Percentiles rank a stretch among this genome's conserved stretches.
Evolutionary conservation across 2,329 filamentous ascomycete genomes (phyloP).

Genomic region (Cadophora sp.): DNA sequence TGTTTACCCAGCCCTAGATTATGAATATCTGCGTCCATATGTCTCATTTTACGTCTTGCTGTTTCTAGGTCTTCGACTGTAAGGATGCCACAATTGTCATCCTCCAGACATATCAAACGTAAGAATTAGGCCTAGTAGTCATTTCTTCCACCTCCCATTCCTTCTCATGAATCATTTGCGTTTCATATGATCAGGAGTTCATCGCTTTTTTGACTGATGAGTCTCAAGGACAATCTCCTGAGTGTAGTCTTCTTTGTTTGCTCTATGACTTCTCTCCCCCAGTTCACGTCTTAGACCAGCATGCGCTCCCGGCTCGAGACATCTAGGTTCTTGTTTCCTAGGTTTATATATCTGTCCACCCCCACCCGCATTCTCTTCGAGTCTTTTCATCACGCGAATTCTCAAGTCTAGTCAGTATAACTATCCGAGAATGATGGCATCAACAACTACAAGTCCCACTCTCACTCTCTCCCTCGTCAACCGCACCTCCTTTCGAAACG

Average conservation of each 20-base stretch:
- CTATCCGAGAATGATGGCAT: neutral
- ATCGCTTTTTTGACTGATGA: neutral
- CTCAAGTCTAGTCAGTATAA: neutral
- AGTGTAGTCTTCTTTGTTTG: neutral
- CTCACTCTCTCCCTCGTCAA: constrained; percentile 70
- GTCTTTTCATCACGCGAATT: too few relatives aligned
- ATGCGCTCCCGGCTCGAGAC: neutral
- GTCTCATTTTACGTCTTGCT: neutral
- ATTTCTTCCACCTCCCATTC: neutral
- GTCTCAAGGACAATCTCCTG: neutral
- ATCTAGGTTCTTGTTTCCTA: neutral
- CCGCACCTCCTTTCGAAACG: constrained; percentile 63
- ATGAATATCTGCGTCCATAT: neutral
- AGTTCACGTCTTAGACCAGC: neutral
- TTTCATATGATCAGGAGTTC: neutral
- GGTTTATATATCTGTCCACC: neutral
- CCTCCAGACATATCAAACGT: neutral
- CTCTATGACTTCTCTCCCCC: neutral
- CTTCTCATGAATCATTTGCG: neutral
- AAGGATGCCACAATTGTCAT: neutral
- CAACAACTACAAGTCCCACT: constrained; percentile 12
- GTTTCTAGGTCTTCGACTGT: neutral
- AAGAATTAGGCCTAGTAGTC: neutral
- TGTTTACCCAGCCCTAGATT: neutral
- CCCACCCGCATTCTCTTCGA: neutral